Evolutionary conservation across 2,329 filamentous ascomycete genomes (phyloP), one percentile per base, ranked within the genome.

Genomic region (Salinomyces thailandicus): DNA sequence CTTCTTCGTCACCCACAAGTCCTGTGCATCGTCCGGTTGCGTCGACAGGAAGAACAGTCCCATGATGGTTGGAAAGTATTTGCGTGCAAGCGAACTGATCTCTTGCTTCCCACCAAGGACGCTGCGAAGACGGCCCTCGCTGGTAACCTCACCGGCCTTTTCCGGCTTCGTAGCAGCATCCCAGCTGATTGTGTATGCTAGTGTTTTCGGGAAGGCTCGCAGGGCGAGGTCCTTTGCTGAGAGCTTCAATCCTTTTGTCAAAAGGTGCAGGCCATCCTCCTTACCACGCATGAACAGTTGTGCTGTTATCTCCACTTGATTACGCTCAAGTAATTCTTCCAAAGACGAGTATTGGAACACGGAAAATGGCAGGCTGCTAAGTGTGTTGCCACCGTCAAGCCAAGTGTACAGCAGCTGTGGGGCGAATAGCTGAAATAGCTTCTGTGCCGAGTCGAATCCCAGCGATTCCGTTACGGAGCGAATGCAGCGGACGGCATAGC

Each of bases 391-490:
- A 3, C 22, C 22, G 3, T 85, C 77, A 3, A 93, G 73, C 89
- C 87, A 98, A 0, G 86, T 94, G 54, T 85, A 94, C 3, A 96
- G 66, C 5, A 98, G 69, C 52, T 98, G 91, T 2, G 87, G 78
- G 5, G 85, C 79, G 54, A 96, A 98, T 0, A 96, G 66, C 5
- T 68, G 67, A 53, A 98, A 95, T 1, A 99, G 64, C 20, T 79
- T 72, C 48, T 71, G 75, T 0, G 85, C 69, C 30, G 76, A 75
- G 16, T 69, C 60, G 15, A 96, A 69, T 0, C 69, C 62, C 20
- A 95, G 70, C 0, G 71, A 68, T 9, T 57, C 61, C 3, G 87
- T 76, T 19, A 95, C 77, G 9, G 72, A 67, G 4, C 60, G 57
- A 29, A 95, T 67, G 48, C 85, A 93, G 35, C 72, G 72, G 37